A percentile compares a stretch with the other conserved stretches of the same genome.
Conservation (phyloP, 2,329 filamentous ascomycete genomes). For the Penicillium sp. region DNA sequence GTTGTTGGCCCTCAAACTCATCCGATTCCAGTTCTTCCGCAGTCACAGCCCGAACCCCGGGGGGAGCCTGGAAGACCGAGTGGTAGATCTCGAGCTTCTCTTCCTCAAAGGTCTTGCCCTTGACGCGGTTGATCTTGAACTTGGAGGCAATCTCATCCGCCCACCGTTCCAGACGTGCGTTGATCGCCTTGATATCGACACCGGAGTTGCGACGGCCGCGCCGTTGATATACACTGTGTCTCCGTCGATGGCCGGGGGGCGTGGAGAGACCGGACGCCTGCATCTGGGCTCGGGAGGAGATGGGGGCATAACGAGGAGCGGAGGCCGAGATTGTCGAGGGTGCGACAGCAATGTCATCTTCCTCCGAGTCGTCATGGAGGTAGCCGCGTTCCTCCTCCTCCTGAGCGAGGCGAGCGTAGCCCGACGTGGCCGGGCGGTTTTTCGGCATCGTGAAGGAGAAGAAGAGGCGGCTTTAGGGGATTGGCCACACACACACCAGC, state of each 20-base stretch:
- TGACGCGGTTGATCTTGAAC: conserved; percentile 85
- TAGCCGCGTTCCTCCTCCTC: conserved; percentile 66
- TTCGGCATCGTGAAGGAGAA: conserved; percentile 64
- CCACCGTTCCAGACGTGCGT: conserved; percentile 92
- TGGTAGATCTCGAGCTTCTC: conserved; percentile 94
- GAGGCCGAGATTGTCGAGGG: conserved; percentile 62
- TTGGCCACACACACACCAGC: conserved; percentile 12
- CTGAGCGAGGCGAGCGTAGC: conserved; percentile 84
- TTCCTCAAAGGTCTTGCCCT: conserved; percentile 75
- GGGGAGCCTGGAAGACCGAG: conserved; percentile 92
- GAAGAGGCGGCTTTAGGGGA: conserved; percentile 18
- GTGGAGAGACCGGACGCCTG: conserved; percentile 51
- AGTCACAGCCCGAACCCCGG: conserved; percentile 81
- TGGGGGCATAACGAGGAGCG: conserved; percentile 67
- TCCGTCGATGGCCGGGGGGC: conserved; percentile 52
- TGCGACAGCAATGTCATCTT: conserved; percentile 63
- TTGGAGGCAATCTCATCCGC: conserved; percentile 97
- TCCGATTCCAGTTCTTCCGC: conserved; percentile 71
- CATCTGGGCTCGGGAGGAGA: conserved; percentile 58
- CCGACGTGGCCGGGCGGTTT: conserved; percentile 73
- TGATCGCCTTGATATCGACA: conserved; percentile 98
- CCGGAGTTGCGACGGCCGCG: conserved; percentile 76
- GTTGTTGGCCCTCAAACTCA: conserved; percentile 61
- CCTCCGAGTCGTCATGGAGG: conserved; percentile 71
- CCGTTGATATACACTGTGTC: conserved; percentile 56